Evolutionary conservation across 768 basidiomycete genomes (phyloP).

Genomic region (Pseudohyphozyma bogoriensis): DNA sequence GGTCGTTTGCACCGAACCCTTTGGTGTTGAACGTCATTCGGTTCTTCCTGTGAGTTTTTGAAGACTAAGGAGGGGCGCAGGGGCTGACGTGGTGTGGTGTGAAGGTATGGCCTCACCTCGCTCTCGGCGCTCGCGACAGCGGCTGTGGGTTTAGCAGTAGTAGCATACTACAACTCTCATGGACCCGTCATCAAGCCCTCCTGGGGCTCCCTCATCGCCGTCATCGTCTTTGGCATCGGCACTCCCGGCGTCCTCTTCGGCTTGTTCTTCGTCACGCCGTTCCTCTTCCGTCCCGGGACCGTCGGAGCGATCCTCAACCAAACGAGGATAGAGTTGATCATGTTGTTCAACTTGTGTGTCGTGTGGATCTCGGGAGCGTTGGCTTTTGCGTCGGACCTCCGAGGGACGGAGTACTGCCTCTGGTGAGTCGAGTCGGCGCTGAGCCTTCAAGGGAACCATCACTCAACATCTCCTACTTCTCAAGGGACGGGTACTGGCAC

Average conservation of each 20-base stretch:
- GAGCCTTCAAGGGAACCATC: no score
- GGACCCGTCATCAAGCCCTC: constrained; percentile 21
- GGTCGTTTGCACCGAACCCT: constrained; percentile 18
- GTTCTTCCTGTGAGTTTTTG: constrained; percentile 3
- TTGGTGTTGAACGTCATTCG: constrained; percentile 7
- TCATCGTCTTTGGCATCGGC: constrained; percentile 19
- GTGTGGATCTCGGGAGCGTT: constrained; percentile 23
- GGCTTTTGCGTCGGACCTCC: constrained; percentile 16
- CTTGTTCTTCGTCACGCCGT: constrained; percentile 11
- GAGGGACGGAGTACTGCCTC: constrained; percentile 22
- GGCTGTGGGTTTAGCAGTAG: constrained; percentile 17
- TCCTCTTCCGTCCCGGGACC: constrained; percentile 10
- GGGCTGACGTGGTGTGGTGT: background rate
- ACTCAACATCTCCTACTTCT: no score
- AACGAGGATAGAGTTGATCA: constrained; percentile 18
- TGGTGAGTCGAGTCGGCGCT: constrained; percentile 2
- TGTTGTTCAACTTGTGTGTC: constrained; percentile 9
- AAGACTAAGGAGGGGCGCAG: background rate
- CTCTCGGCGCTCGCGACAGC: constrained; percentile 16
- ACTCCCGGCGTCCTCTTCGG: constrained; percentile 18
- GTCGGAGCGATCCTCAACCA: constrained; percentile 21
- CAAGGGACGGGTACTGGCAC: constrained; percentile 27
- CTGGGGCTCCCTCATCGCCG: constrained; percentile 24
- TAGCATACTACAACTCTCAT: constrained; percentile 23
- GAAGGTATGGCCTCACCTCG: constrained; percentile 15